Evolutionary conservation across 345 rosid genomes (phyloP).

Genomic region (Erysimum cheiranthoides): DNA sequence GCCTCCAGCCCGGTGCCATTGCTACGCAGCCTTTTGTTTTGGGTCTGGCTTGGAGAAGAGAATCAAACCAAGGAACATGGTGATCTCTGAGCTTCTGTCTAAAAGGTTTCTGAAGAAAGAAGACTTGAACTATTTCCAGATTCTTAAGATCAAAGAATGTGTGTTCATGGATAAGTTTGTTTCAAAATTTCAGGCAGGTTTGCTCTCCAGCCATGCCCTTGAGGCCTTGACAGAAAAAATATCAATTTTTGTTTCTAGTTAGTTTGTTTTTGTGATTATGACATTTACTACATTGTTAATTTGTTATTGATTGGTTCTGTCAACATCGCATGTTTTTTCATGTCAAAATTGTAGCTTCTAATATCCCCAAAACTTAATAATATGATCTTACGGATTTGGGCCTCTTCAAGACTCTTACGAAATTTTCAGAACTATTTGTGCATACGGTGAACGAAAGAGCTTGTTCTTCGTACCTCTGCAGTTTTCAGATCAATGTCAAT

Average conservation of each 20-base stretch:
- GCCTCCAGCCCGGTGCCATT: constrained; percentile 35
- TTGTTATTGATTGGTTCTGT: constrained; percentile 6
- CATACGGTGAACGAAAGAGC: background rate
- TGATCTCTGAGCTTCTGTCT: constrained; percentile 35
- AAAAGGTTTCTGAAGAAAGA: constrained; percentile 41
- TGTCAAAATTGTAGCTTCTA: background rate
- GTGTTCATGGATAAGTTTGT: constrained; percentile 35
- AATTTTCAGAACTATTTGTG: background rate
- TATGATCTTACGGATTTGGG: background rate
- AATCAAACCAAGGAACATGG: constrained; percentile 50
- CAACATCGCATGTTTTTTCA: background rate
- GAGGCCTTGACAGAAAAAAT: constrained; percentile 3
- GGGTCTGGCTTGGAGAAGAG: constrained; percentile 46
- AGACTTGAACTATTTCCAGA: constrained; percentile 38
- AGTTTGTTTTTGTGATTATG: background rate
- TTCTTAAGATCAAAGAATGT: constrained; percentile 35
- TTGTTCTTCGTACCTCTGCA: background rate
- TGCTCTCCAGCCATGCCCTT: constrained; percentile 10
- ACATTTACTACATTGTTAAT: background rate
- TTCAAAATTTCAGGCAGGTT: constrained; percentile 15
- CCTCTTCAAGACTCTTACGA: background rate
- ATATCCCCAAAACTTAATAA: background rate
- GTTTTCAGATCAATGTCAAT: background rate
- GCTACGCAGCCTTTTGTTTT: constrained; percentile 39
- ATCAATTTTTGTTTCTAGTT: background rate